phyloP scores from a whole-genome alignment of 1,284 basidiomycete species.

The Boletus subluridellus region DNA sequence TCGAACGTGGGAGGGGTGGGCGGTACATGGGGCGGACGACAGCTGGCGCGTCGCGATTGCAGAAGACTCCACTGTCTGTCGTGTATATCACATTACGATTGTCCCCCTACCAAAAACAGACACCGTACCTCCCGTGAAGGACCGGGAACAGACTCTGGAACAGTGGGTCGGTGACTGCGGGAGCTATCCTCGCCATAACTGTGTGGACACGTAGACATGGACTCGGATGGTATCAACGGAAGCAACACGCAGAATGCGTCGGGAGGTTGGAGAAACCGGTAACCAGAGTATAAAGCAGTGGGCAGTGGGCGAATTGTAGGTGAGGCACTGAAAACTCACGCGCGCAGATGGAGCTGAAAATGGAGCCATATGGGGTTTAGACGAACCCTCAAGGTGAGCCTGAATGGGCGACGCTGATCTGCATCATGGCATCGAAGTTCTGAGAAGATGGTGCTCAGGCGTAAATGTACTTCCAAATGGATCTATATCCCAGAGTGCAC shows the following conservation, averaged over 20 bases:
- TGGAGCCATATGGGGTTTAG: not conserved
- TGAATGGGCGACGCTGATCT: constrained; percentile 1
- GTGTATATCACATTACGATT: not conserved
- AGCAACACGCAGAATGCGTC: constrained; percentile 9
- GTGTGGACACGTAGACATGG: constrained; percentile 9
- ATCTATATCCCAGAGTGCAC: too few species aligned
- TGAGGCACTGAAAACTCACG: not conserved
- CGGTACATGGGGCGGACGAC: not conserved
- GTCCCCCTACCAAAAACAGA: not conserved
- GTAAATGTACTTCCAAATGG: not conserved
- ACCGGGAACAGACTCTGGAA: not conserved
- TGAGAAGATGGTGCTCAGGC: not conserved
- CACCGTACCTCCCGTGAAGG: constrained; percentile 9
- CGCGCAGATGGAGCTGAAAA: not conserved
- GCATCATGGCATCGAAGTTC: not conserved
- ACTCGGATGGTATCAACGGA: constrained; percentile 1
- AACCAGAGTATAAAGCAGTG: constrained; percentile 12
- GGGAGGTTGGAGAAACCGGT: not conserved
- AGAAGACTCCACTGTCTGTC: constrained; percentile 5
- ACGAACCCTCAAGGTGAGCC: not conserved
- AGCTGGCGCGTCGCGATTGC: not conserved
- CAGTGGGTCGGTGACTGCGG: not conserved
- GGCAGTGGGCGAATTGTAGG: constrained; percentile 7
- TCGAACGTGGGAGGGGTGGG: not conserved
- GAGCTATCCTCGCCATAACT: not conserved